Evolutionary conservation across 2,329 filamentous ascomycete species (phyloP).

Genomic region (Epichloe glyceriae): DNA sequence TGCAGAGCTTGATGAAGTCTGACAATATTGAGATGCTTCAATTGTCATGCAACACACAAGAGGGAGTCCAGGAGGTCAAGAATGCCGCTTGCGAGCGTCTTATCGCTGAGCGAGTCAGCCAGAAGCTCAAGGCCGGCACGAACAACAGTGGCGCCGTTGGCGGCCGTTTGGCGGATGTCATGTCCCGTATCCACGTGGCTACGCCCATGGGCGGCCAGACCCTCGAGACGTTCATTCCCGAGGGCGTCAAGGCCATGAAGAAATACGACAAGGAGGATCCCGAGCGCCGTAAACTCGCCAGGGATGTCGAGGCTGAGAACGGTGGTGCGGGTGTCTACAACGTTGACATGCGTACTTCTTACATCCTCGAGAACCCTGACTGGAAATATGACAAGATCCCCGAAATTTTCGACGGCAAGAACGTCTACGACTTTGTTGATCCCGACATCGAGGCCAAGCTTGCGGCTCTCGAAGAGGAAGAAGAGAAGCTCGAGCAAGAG

Average conservation of each 20-base stretch:
- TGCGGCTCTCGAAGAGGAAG: conserved; percentile 83
- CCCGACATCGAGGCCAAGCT: conserved; percentile 93
- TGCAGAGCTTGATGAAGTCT: conserved; percentile 70
- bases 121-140: conserved; percentile 91
- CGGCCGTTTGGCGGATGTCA: conserved; percentile 75
- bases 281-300: conserved; percentile 66
- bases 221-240: conserved; percentile 77
- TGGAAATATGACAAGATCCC: conserved; percentile 97
- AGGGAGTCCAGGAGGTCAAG: conserved; percentile 89
- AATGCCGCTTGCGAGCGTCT: conserved; percentile 89
- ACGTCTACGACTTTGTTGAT: conserved; percentile 94
- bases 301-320: conserved; percentile 81
- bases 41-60: conserved; percentile 86
- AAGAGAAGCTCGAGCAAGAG: conserved; percentile 80
- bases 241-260: conserved; percentile 64
- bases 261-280: conserved; percentile 89
- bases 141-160: conserved; percentile 62
- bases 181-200: conserved; percentile 94
- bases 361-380: conserved; percentile 72
- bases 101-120: conserved; percentile 81
- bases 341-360: conserved; percentile 81
- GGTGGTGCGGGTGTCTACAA: conserved; percentile 95
- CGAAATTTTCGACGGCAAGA: conserved; percentile 88
- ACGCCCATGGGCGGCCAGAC: conserved; percentile 70
- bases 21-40: conserved; percentile 88